A percentile compares a stretch with the other conserved stretches of the same genome.
Evolutionary conservation across 768 basidiomycete species (phyloP).

Genomic region (Tylopilus plumbeoviolaceoides): DNA sequence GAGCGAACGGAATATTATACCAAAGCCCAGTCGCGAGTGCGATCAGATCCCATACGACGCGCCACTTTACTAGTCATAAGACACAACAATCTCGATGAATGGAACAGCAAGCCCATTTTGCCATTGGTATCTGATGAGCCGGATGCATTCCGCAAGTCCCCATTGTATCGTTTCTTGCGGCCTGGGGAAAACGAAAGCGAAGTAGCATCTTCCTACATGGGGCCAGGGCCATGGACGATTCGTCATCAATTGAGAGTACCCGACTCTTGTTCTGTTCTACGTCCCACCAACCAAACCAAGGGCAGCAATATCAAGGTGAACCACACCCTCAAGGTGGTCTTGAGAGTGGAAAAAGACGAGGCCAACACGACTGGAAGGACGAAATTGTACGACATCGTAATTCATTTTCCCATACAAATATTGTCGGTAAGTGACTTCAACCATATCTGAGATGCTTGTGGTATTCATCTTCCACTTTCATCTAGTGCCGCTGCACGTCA

Average conservation of each 20-base stretch:
- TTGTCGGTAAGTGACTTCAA: conserved; percentile 61
- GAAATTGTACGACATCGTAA: conserved; percentile 83
- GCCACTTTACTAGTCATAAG: conserved; percentile 62
- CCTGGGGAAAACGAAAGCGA: conserved; percentile 53
- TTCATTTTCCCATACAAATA: conserved; percentile 82
- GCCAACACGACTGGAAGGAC: conserved; percentile 61
- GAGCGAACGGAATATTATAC: conserved; percentile 83
- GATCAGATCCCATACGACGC: conserved; percentile 61
- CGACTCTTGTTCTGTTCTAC: conserved; percentile 52
- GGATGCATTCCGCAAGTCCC: conserved; percentile 61
- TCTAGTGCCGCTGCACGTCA: conserved; percentile 75
- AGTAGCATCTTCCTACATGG: conserved; percentile 57
- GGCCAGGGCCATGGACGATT: conserved; percentile 86
- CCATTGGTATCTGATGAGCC: conserved; percentile 73
- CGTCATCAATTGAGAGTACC: conserved; percentile 69
- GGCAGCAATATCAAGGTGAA: conserved; percentile 65
- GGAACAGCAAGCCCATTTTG: conserved; percentile 58
- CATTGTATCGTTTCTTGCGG: conserved; percentile 50
- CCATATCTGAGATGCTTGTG: not conserved
- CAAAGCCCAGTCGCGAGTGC: conserved; percentile 58
- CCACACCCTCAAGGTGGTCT: conserved; percentile 76
- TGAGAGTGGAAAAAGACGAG: conserved; percentile 81
- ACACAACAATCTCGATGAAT: conserved; percentile 37
- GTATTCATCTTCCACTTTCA: not conserved
- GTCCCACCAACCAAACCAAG: conserved; percentile 64